These are phyloP conservation scores for Cyberlindnera xylosilytica DNA, from an alignment of 805 yeast species.

Conservation along the genomic window DNA sequence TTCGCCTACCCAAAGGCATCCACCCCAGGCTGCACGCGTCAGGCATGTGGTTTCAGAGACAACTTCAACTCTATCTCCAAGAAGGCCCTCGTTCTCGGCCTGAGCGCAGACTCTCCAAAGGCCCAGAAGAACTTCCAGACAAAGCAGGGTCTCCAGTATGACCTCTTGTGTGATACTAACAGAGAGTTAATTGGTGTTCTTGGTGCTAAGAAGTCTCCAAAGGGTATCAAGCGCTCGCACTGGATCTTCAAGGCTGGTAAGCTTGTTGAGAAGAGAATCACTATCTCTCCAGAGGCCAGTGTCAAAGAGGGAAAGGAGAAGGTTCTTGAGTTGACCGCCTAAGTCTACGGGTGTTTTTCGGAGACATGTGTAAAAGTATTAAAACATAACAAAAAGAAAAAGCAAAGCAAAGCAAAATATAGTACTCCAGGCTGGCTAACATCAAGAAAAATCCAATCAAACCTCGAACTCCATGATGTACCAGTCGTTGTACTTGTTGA, in stretches of 20 bases:
- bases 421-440: no score
- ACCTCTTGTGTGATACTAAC: conserved; percentile 72
- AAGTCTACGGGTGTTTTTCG: background rate
- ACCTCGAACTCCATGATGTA: conserved; percentile 29
- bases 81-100: conserved; percentile 66
- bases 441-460: conserved; percentile 7
- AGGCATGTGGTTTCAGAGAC: conserved; percentile 84
- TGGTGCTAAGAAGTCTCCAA: conserved; percentile 81
- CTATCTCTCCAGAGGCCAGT: conserved; percentile 53
- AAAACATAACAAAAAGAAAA: conserved; percentile 4
- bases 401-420: no score
- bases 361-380: conserved; percentile 22
- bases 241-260: conserved; percentile 84
- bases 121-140: conserved; percentile 74
- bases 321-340: conserved; percentile 39
- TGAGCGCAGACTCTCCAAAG: conserved; percentile 77
- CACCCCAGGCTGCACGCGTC: conserved; percentile 96
- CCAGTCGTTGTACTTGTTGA: conserved; percentile 27
- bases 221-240: conserved; percentile 83
- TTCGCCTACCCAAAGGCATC: conserved; percentile 89
- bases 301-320: conserved; percentile 56
- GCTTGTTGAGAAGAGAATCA: conserved; percentile 40
- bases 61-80: conserved; percentile 51
- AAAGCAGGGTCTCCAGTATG: conserved; percentile 72
- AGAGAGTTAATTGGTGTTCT: conserved; percentile 64